Evolutionary conservation across 2,329 filamentous ascomycete genomes (phyloP), one percentile per base, ranked within the genome.

Genomic region (Zasmidium citrigriseum): DNA sequence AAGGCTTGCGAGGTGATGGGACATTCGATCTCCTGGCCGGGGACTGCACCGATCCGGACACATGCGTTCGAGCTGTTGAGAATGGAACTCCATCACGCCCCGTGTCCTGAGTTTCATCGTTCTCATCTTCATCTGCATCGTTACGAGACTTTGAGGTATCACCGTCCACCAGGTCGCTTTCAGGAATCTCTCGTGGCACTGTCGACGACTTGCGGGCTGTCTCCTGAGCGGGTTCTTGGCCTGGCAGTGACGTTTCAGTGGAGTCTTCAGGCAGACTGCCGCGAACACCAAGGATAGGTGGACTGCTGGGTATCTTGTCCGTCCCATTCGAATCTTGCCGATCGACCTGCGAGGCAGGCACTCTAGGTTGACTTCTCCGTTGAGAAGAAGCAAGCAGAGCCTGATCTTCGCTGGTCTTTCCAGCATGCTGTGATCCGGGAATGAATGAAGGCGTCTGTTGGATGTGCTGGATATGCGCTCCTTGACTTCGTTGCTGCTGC

Each of bases 51-150:
- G 61, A 72, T 5, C 58, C 61, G 16, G 71, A 70, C 7, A 73
- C 65, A 46, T 77, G 72, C 45, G 78, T 76, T 48, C 68, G 71
- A 18, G 76, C 77, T n/a, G 76, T 74, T 3, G 70, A 70, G 55
- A 65, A 73, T 1, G 64, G 62, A 10, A 57, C 58, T n/a, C 53
- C 57, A 38, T 51, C 64, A 16, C 34, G 34, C 51, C 62, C 52
- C 25, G 48, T 48, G 12, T 67, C 50, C 55, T 65, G 53, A 25
- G 29, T 59, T 29, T 53, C 59, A 12, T 57, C 58, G 16, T 60
- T 49, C 2, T 52, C 54, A n/a, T 46, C 47, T 3, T 45, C 52
- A n/a, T 48, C 48, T 21, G 46, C 20, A 24, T 46, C 44, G 16
- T 41, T 45, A 9, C 45, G 24, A 21, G 21, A 23, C 21, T 50